Conservation (phyloP, 805 yeast species). For the Metschnikowia shivogae region DNA sequence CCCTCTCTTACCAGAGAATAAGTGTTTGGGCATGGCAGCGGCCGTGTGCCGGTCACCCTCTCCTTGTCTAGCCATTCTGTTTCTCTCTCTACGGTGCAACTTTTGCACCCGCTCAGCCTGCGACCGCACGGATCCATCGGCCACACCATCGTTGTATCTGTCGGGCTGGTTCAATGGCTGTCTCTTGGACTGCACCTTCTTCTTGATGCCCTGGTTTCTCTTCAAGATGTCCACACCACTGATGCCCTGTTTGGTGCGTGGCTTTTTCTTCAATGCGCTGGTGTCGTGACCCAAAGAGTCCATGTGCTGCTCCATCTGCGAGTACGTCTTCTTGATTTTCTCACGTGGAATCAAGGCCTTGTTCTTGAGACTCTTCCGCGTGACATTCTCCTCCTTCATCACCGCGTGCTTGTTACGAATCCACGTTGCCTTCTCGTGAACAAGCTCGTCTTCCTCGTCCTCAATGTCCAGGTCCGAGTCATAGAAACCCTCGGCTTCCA, state of each 20-base stretch:
- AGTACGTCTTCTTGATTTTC: constrained; percentile 67
- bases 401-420: constrained; percentile 91
- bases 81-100: constrained; percentile 89
- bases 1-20: constrained; percentile 96
- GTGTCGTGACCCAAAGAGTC: constrained; percentile 87
- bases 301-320: constrained; percentile 86
- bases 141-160: constrained; percentile 81
- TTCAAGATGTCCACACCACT: constrained; percentile 81
- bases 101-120: constrained; percentile 86
- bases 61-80: constrained; percentile 87
- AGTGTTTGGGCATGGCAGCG: constrained; percentile 85
- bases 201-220: constrained; percentile 44
- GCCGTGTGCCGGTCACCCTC: constrained; percentile 92
- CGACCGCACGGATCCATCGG: constrained; percentile 72
- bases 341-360: constrained; percentile 89
- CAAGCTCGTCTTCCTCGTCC: constrained; percentile 44
- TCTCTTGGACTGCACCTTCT: constrained; percentile 40
- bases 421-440: constrained; percentile 88
- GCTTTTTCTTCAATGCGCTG: constrained; percentile 43
- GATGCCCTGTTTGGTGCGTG: constrained; percentile 33
- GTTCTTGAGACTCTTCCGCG: constrained; percentile 82
- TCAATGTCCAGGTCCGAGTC: constrained; percentile 75
- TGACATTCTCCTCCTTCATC: constrained; percentile 85
- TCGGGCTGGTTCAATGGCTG: constrained; percentile 63
- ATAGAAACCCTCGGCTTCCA: constrained; percentile 93